A percentile compares a stretch with the other conserved stretches of the same genome.
Conservation (phyloP, 2,329 filamentous ascomycete genomes). For the Passalora sequoiae region DNA sequence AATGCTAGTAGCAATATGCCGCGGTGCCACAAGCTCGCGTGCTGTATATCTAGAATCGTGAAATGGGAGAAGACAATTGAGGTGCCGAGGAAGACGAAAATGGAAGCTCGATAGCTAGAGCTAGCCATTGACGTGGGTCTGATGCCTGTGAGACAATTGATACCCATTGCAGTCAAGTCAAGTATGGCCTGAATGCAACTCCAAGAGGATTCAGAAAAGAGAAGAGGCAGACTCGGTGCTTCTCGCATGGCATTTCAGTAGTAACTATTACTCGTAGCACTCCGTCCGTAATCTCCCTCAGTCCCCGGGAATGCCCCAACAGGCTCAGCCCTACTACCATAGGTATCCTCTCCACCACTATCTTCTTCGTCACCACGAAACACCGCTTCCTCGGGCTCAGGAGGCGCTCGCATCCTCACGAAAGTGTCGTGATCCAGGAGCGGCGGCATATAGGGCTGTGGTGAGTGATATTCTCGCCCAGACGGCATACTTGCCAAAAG, state of each 20-base stretch:
- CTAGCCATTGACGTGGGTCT: too few relatives aligned
- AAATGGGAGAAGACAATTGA: neutral
- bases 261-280: constrained; percentile 29
- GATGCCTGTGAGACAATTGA: too few relatives aligned
- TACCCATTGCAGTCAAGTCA: too few relatives aligned
- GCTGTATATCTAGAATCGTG: too few relatives aligned
- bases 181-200: too few relatives aligned
- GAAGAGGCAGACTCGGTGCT: too few relatives aligned
- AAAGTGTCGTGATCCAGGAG: constrained; percentile 61
- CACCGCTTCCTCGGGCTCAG: constrained; percentile 43
- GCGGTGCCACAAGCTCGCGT: neutral
- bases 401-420: constrained; percentile 52
- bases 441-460: constrained; percentile 64
- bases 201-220: too few relatives aligned
- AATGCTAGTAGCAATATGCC: neutral
- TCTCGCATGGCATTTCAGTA: constrained; percentile 23
- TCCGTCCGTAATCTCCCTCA: constrained; percentile 27
- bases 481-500: constrained; percentile 77
- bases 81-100: constrained; percentile 1
- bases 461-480: constrained; percentile 75
- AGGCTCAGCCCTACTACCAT: constrained; percentile 28
- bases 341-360: constrained; percentile 40
- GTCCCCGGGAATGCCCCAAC: constrained; percentile 52
- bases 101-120: too few relatives aligned
- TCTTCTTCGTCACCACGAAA: constrained; percentile 44